A percentile compares a stretch with the other conserved stretches of the same genome.
Conservation (phyloP, 1,284 basidiomycete genomes). For the Ganoderma meredithae region DNA sequence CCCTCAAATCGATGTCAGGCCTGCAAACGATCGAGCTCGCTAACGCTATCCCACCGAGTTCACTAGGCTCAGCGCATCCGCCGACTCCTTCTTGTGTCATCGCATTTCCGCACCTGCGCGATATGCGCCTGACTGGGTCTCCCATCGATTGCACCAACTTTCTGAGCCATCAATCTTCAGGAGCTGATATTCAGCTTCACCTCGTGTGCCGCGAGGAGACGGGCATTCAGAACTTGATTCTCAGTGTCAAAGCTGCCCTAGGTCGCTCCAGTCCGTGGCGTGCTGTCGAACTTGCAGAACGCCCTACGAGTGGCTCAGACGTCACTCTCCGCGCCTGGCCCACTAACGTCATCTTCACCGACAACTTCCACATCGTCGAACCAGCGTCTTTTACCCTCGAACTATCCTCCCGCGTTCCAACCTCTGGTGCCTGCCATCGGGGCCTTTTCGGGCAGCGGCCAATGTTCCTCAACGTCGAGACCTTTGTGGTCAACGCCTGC, state of each 20-base stretch:
- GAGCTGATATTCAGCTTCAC: too few relatives aligned
- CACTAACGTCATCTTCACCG: background rate
- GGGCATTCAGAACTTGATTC: background rate
- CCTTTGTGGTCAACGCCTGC: background rate
- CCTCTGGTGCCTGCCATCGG: background rate
- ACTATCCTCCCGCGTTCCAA: background rate
- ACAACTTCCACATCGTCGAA: background rate
- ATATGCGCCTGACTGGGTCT: constrained; percentile 5
- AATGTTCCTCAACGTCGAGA: background rate
- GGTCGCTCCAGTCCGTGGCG: background rate
- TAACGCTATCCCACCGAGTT: background rate
- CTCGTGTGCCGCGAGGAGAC: background rate
- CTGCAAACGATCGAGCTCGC: background rate
- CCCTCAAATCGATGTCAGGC: constrained; percentile 4
- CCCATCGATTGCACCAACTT: constrained; percentile 25
- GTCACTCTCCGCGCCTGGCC: constrained; percentile 1
- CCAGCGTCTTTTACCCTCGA: background rate
- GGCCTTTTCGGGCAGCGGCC: background rate
- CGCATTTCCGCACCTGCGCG: constrained; percentile 3
- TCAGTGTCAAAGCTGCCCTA: background rate
- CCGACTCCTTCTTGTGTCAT: background rate
- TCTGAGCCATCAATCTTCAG: constrained; percentile 11
- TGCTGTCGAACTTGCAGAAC: background rate
- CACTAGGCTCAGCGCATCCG: background rate
- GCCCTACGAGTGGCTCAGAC: background rate